Base-by-base conservation (phyloP, 2,329 filamentous ascomycete species). In the Gnomoniopsis smithogilvyi region DNA sequence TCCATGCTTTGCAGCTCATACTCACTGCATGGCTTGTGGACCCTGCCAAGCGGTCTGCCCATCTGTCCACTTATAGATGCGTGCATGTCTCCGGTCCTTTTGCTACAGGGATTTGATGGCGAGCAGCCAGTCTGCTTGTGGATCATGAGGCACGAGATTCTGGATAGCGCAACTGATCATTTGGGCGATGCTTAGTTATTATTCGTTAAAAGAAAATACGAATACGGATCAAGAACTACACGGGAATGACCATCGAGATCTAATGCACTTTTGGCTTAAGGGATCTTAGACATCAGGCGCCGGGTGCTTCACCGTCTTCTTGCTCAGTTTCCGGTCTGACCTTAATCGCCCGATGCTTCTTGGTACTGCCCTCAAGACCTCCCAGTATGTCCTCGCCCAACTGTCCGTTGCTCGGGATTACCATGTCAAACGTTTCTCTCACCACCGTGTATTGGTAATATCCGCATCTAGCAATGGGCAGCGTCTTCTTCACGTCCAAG, bases 401-500 rank as follows among this genome's bases (percentile, higher is more conserved):
- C n/a, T 46, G 30, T 14, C 36, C 50, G 15, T 47, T 41, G 45
- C 59, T 56, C 3, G 79, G 79, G 60, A 80, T 76, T 3, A 73
- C 69, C 84, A 87, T 87, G 51, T 86, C 82, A 70, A 87, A 87
- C 1, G 80, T 78, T 22, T 82, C 77, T 54, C 72, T 71, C 2
- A 86, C 73, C 12, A 82, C 80, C 1, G 79, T 73, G 71, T 86
- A 87, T 67, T 86, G 75, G 65, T 80, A 82, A 67, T 87, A 87
- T 17, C 83, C 83, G 66, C 79, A 85, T 26, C 84, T 70, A 7
- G 83, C 84, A 69, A 87, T 86, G 3, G 83, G 83, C 71, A 77
- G 72, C 22, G 80, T 83, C 70, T 85, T 85, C 2, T 65, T 68
- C 2, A 86, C 69, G 73, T 87, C 83, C 43, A 87, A 66, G 57